Evolutionary conservation across 2,329 filamentous ascomycete genomes (phyloP).

Genomic region (Verticillium nubilum): DNA sequence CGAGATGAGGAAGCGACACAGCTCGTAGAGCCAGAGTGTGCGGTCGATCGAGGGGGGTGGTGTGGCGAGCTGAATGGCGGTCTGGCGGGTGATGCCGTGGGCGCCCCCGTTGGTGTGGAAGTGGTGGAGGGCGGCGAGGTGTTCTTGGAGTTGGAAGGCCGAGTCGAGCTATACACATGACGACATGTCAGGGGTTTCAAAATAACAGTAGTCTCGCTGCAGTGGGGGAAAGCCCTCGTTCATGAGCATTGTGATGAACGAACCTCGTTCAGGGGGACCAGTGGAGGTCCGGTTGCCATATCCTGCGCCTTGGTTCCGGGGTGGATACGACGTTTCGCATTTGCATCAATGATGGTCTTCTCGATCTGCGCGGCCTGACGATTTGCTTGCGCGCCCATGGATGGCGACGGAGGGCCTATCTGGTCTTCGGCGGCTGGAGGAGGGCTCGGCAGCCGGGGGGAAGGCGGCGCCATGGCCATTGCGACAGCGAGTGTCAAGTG

Average conservation of each 20-base stretch:
- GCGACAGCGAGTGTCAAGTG: slow-evolving; percentile 11
- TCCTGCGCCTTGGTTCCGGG: slow-evolving; percentile 88
- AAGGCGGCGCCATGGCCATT: slow-evolving; percentile 65
- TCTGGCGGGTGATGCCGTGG: slow-evolving; percentile 67
- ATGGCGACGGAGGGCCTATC: slow-evolving; percentile 73
- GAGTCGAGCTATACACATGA: slow-evolving; percentile 70
- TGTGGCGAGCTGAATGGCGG: slow-evolving; percentile 70
- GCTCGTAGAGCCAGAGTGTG: slow-evolving; percentile 94
- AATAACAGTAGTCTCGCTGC: no score
- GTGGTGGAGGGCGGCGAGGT: slow-evolving; percentile 88
- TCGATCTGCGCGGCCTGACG: slow-evolving; percentile 58
- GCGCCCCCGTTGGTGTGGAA: slow-evolving; percentile 65
- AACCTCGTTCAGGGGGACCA: slow-evolving; percentile 81
- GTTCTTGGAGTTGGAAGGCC: slow-evolving; percentile 94
- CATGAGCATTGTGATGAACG: slow-evolving; percentile 17
- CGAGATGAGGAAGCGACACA: slow-evolving; percentile 91
- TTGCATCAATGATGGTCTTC: slow-evolving; percentile 61
- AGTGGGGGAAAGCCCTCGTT: background rate
- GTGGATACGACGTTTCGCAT: slow-evolving; percentile 77
- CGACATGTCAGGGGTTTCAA: background rate
- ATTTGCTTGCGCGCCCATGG: slow-evolving; percentile 47
- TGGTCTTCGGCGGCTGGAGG: slow-evolving; percentile 94
- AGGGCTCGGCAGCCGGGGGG: slow-evolving; percentile 88
- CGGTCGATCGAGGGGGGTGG: slow-evolving; percentile 78
- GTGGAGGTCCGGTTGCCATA: slow-evolving; percentile 86